A percentile compares a stretch with the other conserved stretches of the same genome.
Evolutionary conservation across 2,329 filamentous ascomycete genomes (phyloP).

Genomic region (Elsinoe batatas): DNA sequence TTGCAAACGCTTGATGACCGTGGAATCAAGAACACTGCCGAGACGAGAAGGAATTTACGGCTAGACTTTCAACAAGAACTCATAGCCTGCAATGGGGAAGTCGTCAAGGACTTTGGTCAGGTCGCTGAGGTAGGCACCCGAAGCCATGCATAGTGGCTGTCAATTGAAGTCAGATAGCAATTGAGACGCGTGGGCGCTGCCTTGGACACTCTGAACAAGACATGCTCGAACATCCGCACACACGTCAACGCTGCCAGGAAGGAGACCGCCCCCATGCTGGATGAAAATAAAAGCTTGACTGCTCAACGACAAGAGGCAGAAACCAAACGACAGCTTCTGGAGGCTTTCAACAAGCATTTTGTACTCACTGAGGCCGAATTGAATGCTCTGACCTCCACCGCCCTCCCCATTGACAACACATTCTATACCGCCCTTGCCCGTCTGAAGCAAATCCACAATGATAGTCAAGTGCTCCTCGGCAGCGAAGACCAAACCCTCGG

Average conservation of each 20-base stretch:
- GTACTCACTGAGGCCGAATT: constrained; percentile 73
- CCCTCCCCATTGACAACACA: constrained; percentile 71
- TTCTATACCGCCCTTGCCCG: constrained; percentile 73
- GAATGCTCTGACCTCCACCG: constrained; percentile 62
- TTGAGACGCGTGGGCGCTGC: constrained; percentile 71
- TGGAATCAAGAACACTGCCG: constrained; percentile 61
- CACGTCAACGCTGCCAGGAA: constrained; percentile 66
- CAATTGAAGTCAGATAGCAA: constrained; percentile 51
- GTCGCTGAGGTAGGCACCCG: constrained; percentile 61
- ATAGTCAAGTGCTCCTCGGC: constrained; percentile 81
- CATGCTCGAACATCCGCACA: constrained; percentile 68
- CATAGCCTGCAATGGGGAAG: constrained; percentile 81
- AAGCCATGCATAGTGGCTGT: not conserved
- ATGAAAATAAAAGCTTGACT: constrained; percentile 66
- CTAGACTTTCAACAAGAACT: constrained; percentile 84
- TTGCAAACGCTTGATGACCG: constrained; percentile 67
- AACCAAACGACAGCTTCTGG: constrained; percentile 66
- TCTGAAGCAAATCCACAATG: constrained; percentile 77
- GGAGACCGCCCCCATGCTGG: constrained; percentile 63
- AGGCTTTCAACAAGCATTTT: constrained; percentile 73
- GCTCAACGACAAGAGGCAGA: constrained; percentile 64
- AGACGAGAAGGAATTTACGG: constrained; percentile 68
- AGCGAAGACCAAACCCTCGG: constrained; percentile 83
- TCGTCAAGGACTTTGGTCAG: constrained; percentile 77
- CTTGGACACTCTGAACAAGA: constrained; percentile 67